Base-by-base conservation (phyloP, 495 filamentous ascomycete species). In the Parathielavia hyrcaniae region DNA sequence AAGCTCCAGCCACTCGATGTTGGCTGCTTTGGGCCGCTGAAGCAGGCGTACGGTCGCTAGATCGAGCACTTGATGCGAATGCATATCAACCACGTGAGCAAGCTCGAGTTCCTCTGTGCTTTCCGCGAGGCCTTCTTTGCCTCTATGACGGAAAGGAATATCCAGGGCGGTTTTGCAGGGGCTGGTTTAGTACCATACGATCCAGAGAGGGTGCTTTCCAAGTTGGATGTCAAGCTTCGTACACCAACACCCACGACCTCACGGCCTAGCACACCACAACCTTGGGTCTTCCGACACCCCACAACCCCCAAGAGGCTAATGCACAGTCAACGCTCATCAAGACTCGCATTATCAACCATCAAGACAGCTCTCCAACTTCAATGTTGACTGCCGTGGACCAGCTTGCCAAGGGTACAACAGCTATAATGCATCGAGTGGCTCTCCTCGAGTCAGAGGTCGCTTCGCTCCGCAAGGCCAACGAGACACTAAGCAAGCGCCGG, bases 281-380 rank as follows among this genome's bases (percentile, higher is more conserved):
- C 49, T 51, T 38, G 30, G 23, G 49, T 51, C 1, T 51, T 38
- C 49, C 16, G n/a, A 51, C 11, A 51, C 30, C 38, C 49, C 30
- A 51, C 17, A 51, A 38, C 8, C 30, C 30, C 49, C 40, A 16
- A 43, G 40, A 43, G 17, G 40, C 40, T 22, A n/a, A 23, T 4
- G 32, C 39, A 34, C 51, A 54, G 38, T 54, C 38, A 30, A 41
- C 23, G 20, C 39, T 54, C 19, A 54, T 54, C 40, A 54, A 54
- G 39, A 54, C 38, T 54, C 20, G 51, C 5, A 54, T 54, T 54
- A 20, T 19, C 20, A 44, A 54, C 17, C 22, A 54, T 54, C 38
- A 54, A 54, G 32, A 44, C 13, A 54, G 51, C 51, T 54, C 39
- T 16, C 39, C 22, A n/a, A 54, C 51, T 34, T 30, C 20, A 22